phyloP scores from a whole-genome alignment of 1,284 basidiomycete species.

The Somion occarium region DNA sequence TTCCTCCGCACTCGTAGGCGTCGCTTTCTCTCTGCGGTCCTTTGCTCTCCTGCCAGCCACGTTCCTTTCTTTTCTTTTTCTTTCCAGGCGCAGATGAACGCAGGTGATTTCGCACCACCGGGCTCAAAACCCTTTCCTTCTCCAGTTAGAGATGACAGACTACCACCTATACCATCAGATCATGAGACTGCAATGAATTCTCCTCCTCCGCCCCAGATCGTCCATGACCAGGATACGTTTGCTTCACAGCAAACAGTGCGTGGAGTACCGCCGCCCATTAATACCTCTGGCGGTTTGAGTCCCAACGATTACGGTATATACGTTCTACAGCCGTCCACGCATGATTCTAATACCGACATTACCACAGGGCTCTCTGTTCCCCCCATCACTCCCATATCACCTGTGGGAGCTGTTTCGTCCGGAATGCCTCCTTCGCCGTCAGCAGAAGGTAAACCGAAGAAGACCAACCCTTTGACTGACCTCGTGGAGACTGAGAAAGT shows the following conservation, averaged over 20 bases:
- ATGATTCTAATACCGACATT: background rate
- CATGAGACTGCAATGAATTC: conserved; percentile 18
- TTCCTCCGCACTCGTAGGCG: background rate
- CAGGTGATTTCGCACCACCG: conserved; percentile 10
- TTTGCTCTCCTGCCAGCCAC: conserved; percentile 11
- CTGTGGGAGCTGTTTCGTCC: conserved; percentile 20
- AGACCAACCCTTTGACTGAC: conserved; percentile 83
- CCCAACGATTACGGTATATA: conserved; percentile 18
- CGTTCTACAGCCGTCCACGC: conserved; percentile 9
- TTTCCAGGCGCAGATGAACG: conserved; percentile 21
- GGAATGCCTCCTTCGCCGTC: conserved; percentile 24
- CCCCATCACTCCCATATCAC: conserved; percentile 20
- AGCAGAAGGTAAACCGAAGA: conserved; percentile 47
- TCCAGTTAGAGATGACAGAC: conserved; percentile 28
- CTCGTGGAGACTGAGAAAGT: conserved; percentile 91
- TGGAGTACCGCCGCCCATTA: conserved; percentile 24
- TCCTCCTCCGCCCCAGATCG: conserved; percentile 34
- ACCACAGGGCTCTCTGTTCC: conserved; percentile 19
- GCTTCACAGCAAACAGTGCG: conserved; percentile 8
- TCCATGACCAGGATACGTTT: conserved; percentile 15
- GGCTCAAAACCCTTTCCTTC: conserved; percentile 28
- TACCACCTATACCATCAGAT: conserved; percentile 30
- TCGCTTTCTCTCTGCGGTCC: conserved; percentile 5
- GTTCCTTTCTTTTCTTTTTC: conserved; percentile 14
- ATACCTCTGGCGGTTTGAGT: conserved; percentile 28